A percentile compares a stretch with the other conserved stretches of the same genome.
phyloP scores from a whole-genome alignment of 352 stramenopile species.

The Pythium pyrilobum region DNA sequence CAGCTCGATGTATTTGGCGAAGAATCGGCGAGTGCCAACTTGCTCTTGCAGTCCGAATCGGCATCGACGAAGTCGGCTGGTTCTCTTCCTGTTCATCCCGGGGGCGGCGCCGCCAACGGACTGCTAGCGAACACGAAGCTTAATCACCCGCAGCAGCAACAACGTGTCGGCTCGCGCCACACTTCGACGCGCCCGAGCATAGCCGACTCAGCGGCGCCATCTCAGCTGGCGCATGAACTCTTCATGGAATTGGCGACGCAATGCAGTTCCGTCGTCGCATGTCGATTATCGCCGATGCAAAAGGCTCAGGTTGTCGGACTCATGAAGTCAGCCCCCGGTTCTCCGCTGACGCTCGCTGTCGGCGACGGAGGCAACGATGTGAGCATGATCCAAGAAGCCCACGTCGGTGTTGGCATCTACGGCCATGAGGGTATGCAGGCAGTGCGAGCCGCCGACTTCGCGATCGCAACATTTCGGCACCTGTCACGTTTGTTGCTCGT shows the following conservation, averaged over 20 bases:
- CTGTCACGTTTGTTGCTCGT: slow-evolving; percentile 74
- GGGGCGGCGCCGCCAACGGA: neutral
- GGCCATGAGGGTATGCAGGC: slow-evolving; percentile 95
- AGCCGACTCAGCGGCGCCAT: slow-evolving; percentile 15
- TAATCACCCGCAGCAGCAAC: slow-evolving; percentile 5
- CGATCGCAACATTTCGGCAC: slow-evolving; percentile 77
- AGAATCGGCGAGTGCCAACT: slow-evolving; percentile 12
- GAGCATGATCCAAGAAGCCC: slow-evolving; percentile 99
- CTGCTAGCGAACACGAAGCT: neutral
- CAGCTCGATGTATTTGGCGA: slow-evolving; percentile 25
- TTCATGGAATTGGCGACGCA: slow-evolving; percentile 84
- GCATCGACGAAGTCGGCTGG: slow-evolving; percentile 48
- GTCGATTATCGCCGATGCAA: slow-evolving; percentile 87
- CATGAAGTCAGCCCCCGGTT: slow-evolving; percentile 75
- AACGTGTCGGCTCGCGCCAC: slow-evolving; percentile 27
- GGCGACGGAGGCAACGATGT: slow-evolving; percentile 99
- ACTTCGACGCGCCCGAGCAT: slow-evolving; percentile 34
- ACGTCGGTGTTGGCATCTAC: slow-evolving; percentile 98
- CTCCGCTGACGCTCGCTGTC: slow-evolving; percentile 92
- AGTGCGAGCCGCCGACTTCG: slow-evolving; percentile 79
- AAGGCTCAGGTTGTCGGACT: slow-evolving; percentile 93
- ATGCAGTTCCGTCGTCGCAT: slow-evolving; percentile 85
- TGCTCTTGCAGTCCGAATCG: slow-evolving; percentile 22
- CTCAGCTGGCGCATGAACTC: slow-evolving; percentile 44
- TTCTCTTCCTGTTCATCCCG: slow-evolving; percentile 18